phyloP scores from a whole-genome alignment of 176 grass and related monocot genomes.

The Pontederia paniculata region DNA sequence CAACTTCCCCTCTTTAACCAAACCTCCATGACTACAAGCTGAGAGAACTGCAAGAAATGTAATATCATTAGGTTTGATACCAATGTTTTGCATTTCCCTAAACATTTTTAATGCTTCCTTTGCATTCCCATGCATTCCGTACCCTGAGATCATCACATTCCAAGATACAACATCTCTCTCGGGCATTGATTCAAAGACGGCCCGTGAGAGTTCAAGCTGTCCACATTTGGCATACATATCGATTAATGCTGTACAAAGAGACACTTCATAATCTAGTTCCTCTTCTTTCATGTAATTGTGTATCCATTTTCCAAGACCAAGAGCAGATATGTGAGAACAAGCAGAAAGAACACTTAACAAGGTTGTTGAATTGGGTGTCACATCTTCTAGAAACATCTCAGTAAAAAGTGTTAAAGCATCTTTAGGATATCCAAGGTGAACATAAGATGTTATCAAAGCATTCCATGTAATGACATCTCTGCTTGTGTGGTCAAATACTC shows the following conservation, averaged over 20 bases:
- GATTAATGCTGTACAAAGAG: slow-evolving; percentile 40
- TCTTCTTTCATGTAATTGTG: slow-evolving; percentile 46
- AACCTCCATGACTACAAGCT: slow-evolving; percentile 58
- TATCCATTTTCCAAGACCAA: slow-evolving; percentile 39
- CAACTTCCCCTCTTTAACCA: slow-evolving; percentile 40
- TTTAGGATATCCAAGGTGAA: slow-evolving; percentile 35
- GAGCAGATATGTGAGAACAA: slow-evolving; percentile 38
- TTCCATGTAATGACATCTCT: slow-evolving; percentile 57
- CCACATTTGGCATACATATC: slow-evolving; percentile 80
- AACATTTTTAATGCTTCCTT: slow-evolving; percentile 50
- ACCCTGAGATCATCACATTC: slow-evolving; percentile 77
- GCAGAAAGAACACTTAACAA: slow-evolving; percentile 38
- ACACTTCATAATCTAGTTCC: slow-evolving; percentile 32
- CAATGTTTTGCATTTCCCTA: slow-evolving; percentile 35
- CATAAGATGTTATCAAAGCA: slow-evolving; percentile 46
- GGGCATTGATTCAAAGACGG: slow-evolving; percentile 47
- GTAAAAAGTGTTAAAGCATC: slow-evolving; percentile 40
- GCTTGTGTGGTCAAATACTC: slow-evolving; percentile 29
- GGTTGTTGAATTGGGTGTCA: slow-evolving; percentile 45
- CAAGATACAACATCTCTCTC: slow-evolving; percentile 54
- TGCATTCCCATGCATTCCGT: slow-evolving; percentile 53
- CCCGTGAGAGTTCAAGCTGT: slow-evolving; percentile 39
- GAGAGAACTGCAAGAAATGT: slow-evolving; percentile 65
- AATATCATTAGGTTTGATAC: slow-evolving; percentile 31
- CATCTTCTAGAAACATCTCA: slow-evolving; percentile 38